Evolutionary conservation across 768 basidiomycete species (phyloP).

Genomic region (Mycena rosella): DNA sequence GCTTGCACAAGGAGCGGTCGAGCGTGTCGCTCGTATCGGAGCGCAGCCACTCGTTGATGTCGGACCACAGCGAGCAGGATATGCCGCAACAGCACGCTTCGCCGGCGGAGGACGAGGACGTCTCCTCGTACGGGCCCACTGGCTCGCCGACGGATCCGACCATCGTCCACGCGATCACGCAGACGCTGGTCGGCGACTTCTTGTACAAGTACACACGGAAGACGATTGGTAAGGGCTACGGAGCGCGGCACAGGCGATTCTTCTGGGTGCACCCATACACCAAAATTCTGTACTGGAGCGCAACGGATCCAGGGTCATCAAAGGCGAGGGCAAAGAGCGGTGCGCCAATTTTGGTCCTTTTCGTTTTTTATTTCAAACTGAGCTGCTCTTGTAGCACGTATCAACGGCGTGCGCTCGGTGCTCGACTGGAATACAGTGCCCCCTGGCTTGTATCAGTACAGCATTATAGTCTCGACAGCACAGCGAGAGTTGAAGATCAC

Average conservation of each 20-base stretch:
- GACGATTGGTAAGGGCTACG: slow-evolving; percentile 90
- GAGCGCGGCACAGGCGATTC: slow-evolving; percentile 94
- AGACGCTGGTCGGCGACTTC: slow-evolving; percentile 99
- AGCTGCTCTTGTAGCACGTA: slow-evolving; percentile 74
- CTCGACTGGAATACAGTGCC: slow-evolving; percentile 97
- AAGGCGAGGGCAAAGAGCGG: slow-evolving; percentile 96
- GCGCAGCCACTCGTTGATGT: slow-evolving; percentile 78
- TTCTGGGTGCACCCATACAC: slow-evolving; percentile 99
- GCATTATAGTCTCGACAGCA: slow-evolving; percentile 91
- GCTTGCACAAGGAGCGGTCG: slow-evolving; percentile 75
- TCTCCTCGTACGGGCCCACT: slow-evolving; percentile 53
- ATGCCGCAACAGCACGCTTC: slow-evolving; percentile 50
- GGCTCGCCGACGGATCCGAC: slow-evolving; percentile 84
- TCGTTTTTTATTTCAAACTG: slow-evolving; percentile 8
- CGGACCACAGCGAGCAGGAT: slow-evolving; percentile 63
- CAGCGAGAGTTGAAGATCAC: slow-evolving; percentile 99
- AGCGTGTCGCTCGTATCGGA: slow-evolving; percentile 80
- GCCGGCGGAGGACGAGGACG: slow-evolving; percentile 52
- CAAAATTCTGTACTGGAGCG: slow-evolving; percentile 97
- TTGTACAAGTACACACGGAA: slow-evolving; percentile 96
- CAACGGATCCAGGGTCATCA: slow-evolving; percentile 91
- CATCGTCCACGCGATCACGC: slow-evolving; percentile 96
- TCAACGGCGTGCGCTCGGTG: slow-evolving; percentile 92
- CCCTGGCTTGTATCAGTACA: slow-evolving; percentile 92
- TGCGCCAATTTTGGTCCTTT: slow-evolving; percentile 62